phyloP scores from a whole-genome alignment of 139 green algal genomes.

The Astrephomene gubernaculifera region DNA sequence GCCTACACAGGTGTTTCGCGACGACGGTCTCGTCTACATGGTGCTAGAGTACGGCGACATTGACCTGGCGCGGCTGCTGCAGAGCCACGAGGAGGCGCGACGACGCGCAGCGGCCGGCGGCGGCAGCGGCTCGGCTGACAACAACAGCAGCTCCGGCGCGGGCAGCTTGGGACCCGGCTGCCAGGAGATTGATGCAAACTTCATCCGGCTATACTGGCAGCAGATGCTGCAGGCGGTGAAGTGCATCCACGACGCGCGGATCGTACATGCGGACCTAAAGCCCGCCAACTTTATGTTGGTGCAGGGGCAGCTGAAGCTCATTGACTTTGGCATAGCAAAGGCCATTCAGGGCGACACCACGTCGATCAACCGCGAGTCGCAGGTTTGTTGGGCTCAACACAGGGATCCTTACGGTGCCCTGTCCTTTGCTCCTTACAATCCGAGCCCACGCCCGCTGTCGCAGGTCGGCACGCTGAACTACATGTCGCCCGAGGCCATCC shows the following conservation, averaged over 20 bases:
- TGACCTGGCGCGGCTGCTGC: conserved; percentile 91
- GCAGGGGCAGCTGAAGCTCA: conserved; percentile 95
- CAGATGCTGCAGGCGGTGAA: conserved; percentile 97
- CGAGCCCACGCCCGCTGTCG: too few relatives aligned
- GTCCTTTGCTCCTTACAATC: neutral
- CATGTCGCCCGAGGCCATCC: conserved; percentile 97
- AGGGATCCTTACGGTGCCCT: neutral
- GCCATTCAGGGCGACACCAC: conserved; percentile 93
- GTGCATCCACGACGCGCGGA: conserved; percentile 93
- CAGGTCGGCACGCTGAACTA: conserved; percentile 98
- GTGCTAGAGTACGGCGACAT: conserved; percentile 98
- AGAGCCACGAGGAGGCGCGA: conserved; percentile 71
- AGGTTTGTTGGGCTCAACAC: conserved; percentile 59
- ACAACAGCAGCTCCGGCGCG: conserved; percentile 19
- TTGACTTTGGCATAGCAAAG: conserved; percentile 99
- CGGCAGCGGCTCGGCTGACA: conserved; percentile 33
- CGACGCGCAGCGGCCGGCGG: neutral
- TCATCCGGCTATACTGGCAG: conserved; percentile 97
- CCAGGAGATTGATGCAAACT: conserved; percentile 89
- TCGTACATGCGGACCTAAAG: conserved; percentile 98
- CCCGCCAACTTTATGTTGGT: conserved; percentile 97
- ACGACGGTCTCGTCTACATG: conserved; percentile 91
- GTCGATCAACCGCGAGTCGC: conserved; percentile 90
- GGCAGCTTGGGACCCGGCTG: neutral
- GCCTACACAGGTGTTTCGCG: conserved; percentile 71